Evolutionary conservation across 2,329 filamentous ascomycete species (phyloP).

Genomic region (Fusarium sp.): DNA sequence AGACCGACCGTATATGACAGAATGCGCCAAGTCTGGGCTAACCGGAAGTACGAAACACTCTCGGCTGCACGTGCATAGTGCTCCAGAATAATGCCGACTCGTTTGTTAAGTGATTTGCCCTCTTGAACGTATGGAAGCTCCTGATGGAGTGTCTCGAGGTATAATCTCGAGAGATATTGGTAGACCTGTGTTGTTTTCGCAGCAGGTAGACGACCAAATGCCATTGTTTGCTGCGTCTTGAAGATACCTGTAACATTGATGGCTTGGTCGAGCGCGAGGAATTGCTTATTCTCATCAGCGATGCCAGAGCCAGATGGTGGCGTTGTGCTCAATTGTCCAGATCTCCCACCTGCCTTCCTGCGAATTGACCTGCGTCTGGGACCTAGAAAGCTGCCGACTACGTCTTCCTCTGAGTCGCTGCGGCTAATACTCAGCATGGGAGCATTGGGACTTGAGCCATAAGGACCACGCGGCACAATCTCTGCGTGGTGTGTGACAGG

Average conservation of each 20-base stretch:
- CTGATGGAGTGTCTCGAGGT: slow-evolving; percentile 66
- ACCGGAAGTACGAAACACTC: slow-evolving; percentile 66
- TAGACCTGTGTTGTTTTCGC: slow-evolving; percentile 66
- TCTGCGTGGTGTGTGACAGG: slow-evolving; percentile 54
- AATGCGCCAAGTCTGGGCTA: slow-evolving; percentile 75
- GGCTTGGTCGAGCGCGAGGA: slow-evolving; percentile 69
- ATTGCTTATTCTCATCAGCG: slow-evolving; percentile 55
- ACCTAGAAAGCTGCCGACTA: slow-evolving; percentile 70
- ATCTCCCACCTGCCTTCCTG: slow-evolving; percentile 61
- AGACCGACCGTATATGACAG: slow-evolving; percentile 68
- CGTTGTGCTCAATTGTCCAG: slow-evolving; percentile 66
- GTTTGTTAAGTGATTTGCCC: slow-evolving; percentile 58
- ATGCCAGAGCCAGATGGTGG: slow-evolving; percentile 60
- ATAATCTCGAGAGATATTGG: slow-evolving; percentile 68
- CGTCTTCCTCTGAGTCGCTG: slow-evolving; percentile 76
- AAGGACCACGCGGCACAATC: slow-evolving; percentile 57
- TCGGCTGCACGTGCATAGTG: slow-evolving; percentile 71
- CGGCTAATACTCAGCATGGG: slow-evolving; percentile 68
- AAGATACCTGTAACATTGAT: slow-evolving; percentile 70
- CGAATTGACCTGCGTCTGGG: slow-evolving; percentile 58
- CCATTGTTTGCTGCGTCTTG: slow-evolving; percentile 73
- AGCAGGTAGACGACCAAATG: slow-evolving; percentile 69
- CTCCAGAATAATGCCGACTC: slow-evolving; percentile 67
- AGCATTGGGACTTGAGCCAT: slow-evolving; percentile 63
- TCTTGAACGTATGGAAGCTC: slow-evolving; percentile 61